Conservation (phyloP, 2,329 filamentous ascomycete species). For the Cercospora berteroae region DNA sequence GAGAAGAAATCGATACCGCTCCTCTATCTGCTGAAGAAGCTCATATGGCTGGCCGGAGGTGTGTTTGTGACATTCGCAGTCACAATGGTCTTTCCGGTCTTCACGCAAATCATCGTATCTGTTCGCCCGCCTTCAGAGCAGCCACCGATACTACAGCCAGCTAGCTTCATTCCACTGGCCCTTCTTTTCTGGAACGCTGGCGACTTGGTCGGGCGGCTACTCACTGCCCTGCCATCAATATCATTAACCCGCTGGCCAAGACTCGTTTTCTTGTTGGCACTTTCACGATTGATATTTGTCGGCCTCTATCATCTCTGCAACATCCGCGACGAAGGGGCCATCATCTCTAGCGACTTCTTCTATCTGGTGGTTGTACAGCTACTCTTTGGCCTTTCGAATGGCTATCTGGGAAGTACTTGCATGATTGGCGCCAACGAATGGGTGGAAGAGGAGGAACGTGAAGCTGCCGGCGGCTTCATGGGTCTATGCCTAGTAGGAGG, state of each 20-base stretch:
- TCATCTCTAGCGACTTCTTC: constrained; percentile 77
- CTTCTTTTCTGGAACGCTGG: constrained; percentile 94
- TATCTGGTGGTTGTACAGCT: constrained; percentile 83
- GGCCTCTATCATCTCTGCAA: constrained; percentile 92
- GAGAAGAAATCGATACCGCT: constrained; percentile 52
- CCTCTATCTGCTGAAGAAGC: constrained; percentile 67
- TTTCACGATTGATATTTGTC: constrained; percentile 68
- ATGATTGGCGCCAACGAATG: constrained; percentile 88
- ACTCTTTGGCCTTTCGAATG: constrained; percentile 79
- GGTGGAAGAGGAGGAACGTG: constrained; percentile 78
- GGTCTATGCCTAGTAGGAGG: constrained; percentile 83
- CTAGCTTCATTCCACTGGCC: constrained; percentile 81
- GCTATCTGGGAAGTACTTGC: constrained; percentile 78
- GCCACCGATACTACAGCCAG: constrained; percentile 63
- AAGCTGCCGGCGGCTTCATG: constrained; percentile 94
- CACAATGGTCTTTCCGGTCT: constrained; percentile 95
- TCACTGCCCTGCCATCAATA: constrained; percentile 59
- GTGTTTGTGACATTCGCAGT: constrained; percentile 78
- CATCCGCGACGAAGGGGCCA: constrained; percentile 70
- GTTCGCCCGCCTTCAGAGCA: constrained; percentile 45
- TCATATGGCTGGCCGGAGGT: constrained; percentile 73
- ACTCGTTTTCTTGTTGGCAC: constrained; percentile 64
- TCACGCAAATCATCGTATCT: constrained; percentile 60
- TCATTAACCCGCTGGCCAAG: constrained; percentile 61
- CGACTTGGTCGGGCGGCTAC: constrained; percentile 73